Percentiles rank a stretch among this genome's conserved stretches.
Conservation (phyloP, 2,329 filamentous ascomycete species). For the Chaetomiaceae sp. region DNA sequence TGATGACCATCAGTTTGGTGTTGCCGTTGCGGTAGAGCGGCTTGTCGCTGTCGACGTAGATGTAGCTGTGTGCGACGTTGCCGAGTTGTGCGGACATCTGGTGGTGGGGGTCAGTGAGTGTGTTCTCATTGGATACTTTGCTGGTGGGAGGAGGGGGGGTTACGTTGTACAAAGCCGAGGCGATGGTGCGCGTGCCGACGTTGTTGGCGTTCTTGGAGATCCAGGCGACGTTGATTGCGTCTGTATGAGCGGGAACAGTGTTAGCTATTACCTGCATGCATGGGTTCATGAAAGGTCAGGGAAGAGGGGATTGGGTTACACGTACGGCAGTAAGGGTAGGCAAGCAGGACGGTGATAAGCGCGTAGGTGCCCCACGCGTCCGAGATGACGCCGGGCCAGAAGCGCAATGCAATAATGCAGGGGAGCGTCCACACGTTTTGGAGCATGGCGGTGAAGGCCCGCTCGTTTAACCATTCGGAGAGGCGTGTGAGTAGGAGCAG, state of each 20-base stretch:
- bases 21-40: constrained; percentile 53
- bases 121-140: background rate
- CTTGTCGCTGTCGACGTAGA: constrained; percentile 52
- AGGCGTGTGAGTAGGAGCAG: constrained; percentile 48
- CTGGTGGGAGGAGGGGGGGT: constrained; percentile 11
- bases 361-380: constrained; percentile 49
- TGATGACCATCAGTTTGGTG: constrained; percentile 46
- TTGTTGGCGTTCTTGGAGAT: constrained; percentile 55
- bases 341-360: constrained; percentile 44
- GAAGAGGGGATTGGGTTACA: background rate
- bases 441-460: constrained; percentile 41
- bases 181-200: constrained; percentile 55
- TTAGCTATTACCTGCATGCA: too few relatives aligned
- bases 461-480: constrained; percentile 46
- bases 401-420: constrained; percentile 45
- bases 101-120: background rate
- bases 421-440: constrained; percentile 52
- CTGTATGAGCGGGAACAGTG: constrained; percentile 21
- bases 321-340: constrained; percentile 49
- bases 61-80: constrained; percentile 33
- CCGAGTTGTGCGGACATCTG: constrained; percentile 36
- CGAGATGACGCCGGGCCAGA: constrained; percentile 39
- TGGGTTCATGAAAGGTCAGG: too few relatives aligned
- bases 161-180: constrained; percentile 54
- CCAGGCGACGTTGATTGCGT: constrained; percentile 57